A percentile compares a stretch with the other conserved stretches of the same genome.
These are phyloP conservation scores for Rutidosis leptorrhynchoides DNA, from an alignment of 129 eudicot species.

Conservation along the genomic window DNA sequence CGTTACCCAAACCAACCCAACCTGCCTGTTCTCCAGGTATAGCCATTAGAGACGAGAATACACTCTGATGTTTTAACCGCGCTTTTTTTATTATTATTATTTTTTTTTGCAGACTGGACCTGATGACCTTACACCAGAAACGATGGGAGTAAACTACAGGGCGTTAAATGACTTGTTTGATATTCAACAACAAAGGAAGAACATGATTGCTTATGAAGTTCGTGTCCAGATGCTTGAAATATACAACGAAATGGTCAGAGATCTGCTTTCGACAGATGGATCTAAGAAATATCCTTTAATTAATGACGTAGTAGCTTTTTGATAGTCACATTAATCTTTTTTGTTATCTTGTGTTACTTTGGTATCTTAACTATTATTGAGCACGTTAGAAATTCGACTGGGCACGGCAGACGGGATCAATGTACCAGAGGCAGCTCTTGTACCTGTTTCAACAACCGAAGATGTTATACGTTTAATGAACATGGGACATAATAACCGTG, in stretches of 20 bases:
- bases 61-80: neutral
- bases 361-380: constrained; percentile 43
- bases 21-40: too few relatives aligned
- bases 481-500: constrained; percentile 82
- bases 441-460: constrained; percentile 62
- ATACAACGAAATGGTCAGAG: constrained; percentile 84
- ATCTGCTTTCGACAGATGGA: constrained; percentile 68
- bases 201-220: constrained; percentile 53
- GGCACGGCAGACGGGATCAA: constrained; percentile 66
- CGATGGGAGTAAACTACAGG: constrained; percentile 74
- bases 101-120: constrained; percentile 76
- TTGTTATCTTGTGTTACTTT: neutral
- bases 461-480: constrained; percentile 75
- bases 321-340: neutral
- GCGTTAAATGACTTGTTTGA: constrained; percentile 70
- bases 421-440: constrained; percentile 78
- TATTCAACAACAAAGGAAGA: constrained; percentile 66
- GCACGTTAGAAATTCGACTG: constrained; percentile 78
- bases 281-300: constrained; percentile 64
- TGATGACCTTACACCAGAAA: constrained; percentile 51
- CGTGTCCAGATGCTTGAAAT: constrained; percentile 89
- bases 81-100: too few relatives aligned
- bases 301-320: neutral
- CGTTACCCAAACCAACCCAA: too few relatives aligned
- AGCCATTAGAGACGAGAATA: neutral